Evolutionary conservation across 345 rosid species (phyloP).

Genomic region (Noccaea bulbosa): DNA sequence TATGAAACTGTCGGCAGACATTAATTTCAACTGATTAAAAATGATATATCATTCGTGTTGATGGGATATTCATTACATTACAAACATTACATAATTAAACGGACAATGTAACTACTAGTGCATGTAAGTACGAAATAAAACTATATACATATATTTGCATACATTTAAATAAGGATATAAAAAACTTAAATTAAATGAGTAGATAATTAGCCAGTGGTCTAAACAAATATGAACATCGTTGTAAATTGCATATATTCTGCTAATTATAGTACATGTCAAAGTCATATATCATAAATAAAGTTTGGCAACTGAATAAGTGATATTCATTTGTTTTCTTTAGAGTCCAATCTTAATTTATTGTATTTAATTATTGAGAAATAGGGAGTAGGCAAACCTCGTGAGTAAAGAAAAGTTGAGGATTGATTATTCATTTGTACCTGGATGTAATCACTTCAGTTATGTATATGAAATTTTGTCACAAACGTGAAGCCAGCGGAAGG

Average conservation of each 20-base stretch:
- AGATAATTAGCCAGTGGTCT: slow-evolving; percentile 37
- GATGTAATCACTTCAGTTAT: too few relatives aligned
- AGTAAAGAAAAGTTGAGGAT: not conserved
- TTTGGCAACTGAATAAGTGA: slow-evolving; percentile 26
- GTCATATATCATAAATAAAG: slow-evolving; percentile 30
- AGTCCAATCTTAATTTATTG: not conserved
- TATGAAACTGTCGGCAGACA: slow-evolving; percentile 38
- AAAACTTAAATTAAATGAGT: slow-evolving; percentile 21
- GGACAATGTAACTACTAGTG: slow-evolving; percentile 35
- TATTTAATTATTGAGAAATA: not conserved
- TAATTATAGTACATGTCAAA: slow-evolving; percentile 28
- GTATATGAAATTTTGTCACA: too few relatives aligned
- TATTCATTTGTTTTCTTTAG: not conserved
- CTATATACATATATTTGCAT: slow-evolving; percentile 26
- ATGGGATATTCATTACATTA: slow-evolving; percentile 21
- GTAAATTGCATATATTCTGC: slow-evolving; percentile 16
- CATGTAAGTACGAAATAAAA: slow-evolving; percentile 30
- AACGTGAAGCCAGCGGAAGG: too few relatives aligned
- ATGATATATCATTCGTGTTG: not conserved
- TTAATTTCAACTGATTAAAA: slow-evolving; percentile 7
- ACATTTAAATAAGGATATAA: not conserved
- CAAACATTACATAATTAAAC: not conserved
- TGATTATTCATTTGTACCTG: not conserved
- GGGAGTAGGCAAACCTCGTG: slow-evolving; percentile 5
- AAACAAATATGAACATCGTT: slow-evolving; percentile 29